Base-by-base conservation (phyloP, 176 grass and related monocot species). In the Oryza glaberrima region DNA sequence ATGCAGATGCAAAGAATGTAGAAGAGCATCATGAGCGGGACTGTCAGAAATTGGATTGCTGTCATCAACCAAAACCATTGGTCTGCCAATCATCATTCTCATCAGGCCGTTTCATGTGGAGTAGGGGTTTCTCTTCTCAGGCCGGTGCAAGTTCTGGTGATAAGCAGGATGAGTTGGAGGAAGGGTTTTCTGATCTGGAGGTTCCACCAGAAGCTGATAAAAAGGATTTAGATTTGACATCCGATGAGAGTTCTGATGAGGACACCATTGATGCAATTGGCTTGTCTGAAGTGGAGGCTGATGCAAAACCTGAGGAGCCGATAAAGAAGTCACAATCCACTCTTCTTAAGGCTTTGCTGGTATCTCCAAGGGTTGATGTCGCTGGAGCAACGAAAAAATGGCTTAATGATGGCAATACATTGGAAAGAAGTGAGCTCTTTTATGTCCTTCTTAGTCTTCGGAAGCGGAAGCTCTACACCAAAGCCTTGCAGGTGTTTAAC, bases 181-280 rank as follows among this genome's bases (percentile, higher is more conserved):
- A 99, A 8, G 94, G 91, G 20, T 96, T 99, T 88, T 94, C 96
- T 86, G 93, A 99, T 88, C 82, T 96, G 5, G 93, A 96, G 25
- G 80, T 83, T 46, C 76, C 86, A 7, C 77, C 87, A 1, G 91
- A 92, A 80, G 86, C 88, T 87, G 73, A 51, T 35, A 76, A 89
- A 45, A 75, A 43, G 13, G 82, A 89, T 66, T 51, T 54, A 3
- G 80, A 74, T 61, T 88, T 88, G 38, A 80, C 87, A 54, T 87
- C 84, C 11, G 88, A 89, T 65, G 92, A 91, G 56, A 85, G 88
- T 67, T 90, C 85, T 67, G 90, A 88, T 66, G 90, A 88, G 34
- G 85, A 88, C 79, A 76, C 30, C 17, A 30, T 69, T 77, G 83
- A 67, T 81, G 82, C 87, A 85, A 15, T 68, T 23, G 83, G 67